Evolutionary conservation across 192 early-diverging fungal species (phyloP), one percentile per base, ranked within the genome.

Genomic region (Mortierella hygrophila): DNA sequence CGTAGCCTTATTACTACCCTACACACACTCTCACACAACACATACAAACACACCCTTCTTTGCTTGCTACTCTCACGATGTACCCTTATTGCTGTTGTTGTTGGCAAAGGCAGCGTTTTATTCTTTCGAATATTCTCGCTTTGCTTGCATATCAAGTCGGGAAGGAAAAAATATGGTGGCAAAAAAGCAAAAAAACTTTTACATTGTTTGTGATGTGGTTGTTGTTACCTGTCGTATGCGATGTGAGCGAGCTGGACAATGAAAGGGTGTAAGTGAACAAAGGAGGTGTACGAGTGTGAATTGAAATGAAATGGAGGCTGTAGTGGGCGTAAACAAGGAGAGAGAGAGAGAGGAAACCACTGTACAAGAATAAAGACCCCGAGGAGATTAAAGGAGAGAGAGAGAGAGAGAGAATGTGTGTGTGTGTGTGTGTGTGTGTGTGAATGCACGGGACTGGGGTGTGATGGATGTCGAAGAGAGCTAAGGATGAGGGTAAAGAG

Each of bases 251-350:
- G 9, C 23, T 46, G 44, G 9, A 8, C 9, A 11, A 13, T 8
- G 71, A 70, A 70, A 32, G 6, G 18, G 38, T 46, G 10, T 26
- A 37, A 6, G 68, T 18, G 18, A 6, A 69, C 0, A 69, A 32
- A 70, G 65, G 35, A 37, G 13, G 44, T 15, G 68, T 57, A 6
- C 10, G 23, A 57, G 23, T 3, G 10, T 18, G 6, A 23, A 65
- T 9, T 9, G 55, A 13, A 29, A 29, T 32, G 60, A 32, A 65
- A 65, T 65, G 29, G 60, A 65, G 60, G 60, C 60, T 65, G 60
- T 65, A 65, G 60, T 65, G 60, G 60, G 60, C 60, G 60, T 65
- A 73, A 52, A 73, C 7, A 75, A 75, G 73, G 16, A 32, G 32
- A 47, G 15, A 52, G 16, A 32, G 32, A 47, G 15, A 52, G 4